Evolutionary conservation across 2,329 filamentous ascomycete genomes (phyloP).

Genomic region (Neonectria coccinea): DNA sequence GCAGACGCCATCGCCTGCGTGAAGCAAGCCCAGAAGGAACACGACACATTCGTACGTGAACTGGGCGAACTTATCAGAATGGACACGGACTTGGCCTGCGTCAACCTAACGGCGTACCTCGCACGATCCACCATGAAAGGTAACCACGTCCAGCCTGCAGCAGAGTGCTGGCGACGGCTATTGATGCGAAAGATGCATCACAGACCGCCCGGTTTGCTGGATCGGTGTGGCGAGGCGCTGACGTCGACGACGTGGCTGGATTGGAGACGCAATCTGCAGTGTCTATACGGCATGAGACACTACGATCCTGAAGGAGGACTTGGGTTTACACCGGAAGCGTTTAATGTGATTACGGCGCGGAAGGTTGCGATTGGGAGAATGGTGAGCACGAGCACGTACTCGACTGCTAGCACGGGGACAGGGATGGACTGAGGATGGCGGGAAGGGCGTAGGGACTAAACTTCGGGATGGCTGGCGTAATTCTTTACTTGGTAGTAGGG

Average conservation of each 20-base stretch:
- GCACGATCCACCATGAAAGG: conserved; percentile 4
- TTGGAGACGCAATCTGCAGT: conserved; percentile 22
- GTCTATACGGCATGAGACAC: conserved; percentile 20
- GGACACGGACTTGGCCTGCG: conserved; percentile 26
- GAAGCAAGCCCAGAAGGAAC: conserved; percentile 26
- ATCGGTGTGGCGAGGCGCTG: conserved; percentile 18
- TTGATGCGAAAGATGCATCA: conserved; percentile 28
- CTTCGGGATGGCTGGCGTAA: not conserved
- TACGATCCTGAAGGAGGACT: conserved; percentile 26
- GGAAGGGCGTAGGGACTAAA: no score
- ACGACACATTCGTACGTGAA: conserved; percentile 19
- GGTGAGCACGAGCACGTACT: conserved; percentile 25
- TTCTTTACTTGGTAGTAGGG: not conserved
- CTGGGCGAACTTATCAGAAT: conserved; percentile 13
- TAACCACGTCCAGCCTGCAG: not conserved
- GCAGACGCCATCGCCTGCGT: conserved; percentile 23
- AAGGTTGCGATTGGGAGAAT: conserved; percentile 28
- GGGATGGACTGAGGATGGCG: not conserved
- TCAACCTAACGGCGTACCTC: conserved; percentile 22
- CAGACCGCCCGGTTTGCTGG: conserved; percentile 12
- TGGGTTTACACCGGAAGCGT: conserved; percentile 29
- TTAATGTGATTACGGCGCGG: conserved; percentile 21
- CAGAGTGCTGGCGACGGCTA: conserved; percentile 26
- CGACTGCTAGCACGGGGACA: conserved; percentile 20
- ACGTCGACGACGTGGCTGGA: conserved; percentile 19